Percentiles rank a stretch among this genome's conserved stretches.
phyloP scores from a whole-genome alignment of 2,329 filamentous ascomycete species.

The Hypoxylon sp. region DNA sequence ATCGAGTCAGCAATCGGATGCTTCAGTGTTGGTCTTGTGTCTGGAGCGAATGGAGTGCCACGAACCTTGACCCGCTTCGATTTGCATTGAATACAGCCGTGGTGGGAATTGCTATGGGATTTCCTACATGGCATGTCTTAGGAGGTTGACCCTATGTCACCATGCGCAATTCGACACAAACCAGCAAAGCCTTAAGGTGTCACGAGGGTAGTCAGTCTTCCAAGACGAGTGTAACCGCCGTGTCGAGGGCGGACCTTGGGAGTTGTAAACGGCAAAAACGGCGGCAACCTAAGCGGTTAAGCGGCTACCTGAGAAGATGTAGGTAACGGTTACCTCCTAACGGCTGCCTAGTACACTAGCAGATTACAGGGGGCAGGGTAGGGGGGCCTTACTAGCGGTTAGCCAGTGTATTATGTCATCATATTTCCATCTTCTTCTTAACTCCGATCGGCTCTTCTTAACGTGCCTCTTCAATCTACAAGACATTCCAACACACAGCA shows the following conservation, averaged over 20 bases:
- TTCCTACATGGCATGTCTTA: constrained; percentile 21
- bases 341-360: too few relatives aligned
- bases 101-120: constrained; percentile 23
- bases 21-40: background rate
- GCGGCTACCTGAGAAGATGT: too few relatives aligned
- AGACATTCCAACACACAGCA: background rate
- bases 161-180: background rate
- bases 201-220: background rate
- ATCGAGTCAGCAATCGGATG: background rate
- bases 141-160: background rate
- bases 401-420: background rate
- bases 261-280: background rate
- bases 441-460: background rate
- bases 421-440: background rate
- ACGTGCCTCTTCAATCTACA: background rate
- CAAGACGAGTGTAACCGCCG: too few relatives aligned
- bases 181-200: background rate
- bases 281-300: too few relatives aligned
- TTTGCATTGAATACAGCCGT: constrained; percentile 27
- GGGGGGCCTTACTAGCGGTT: background rate
- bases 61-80: constrained; percentile 17
- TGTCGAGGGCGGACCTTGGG: background rate
- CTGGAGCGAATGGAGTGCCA: background rate
- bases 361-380: too few relatives aligned
- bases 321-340: too few relatives aligned